Conservation (phyloP, 2,329 filamentous ascomycete species). For the Aaosphaeria arxii region DNA sequence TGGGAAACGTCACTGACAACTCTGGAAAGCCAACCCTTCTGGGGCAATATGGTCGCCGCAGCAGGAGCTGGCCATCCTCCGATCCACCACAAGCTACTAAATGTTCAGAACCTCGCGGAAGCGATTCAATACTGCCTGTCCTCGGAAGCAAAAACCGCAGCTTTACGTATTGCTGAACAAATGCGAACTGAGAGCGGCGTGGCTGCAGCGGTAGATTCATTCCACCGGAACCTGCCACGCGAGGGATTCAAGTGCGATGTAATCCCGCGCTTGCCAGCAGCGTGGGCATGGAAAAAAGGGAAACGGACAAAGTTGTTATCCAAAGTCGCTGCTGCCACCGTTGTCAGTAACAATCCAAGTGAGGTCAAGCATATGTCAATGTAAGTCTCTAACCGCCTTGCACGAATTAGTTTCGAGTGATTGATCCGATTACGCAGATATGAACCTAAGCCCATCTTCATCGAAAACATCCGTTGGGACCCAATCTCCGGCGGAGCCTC, state of each 20-base stretch:
- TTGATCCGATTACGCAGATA: slow-evolving; percentile 17
- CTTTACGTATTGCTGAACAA: slow-evolving; percentile 17
- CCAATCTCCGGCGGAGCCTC: slow-evolving; percentile 55
- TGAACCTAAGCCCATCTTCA: slow-evolving; percentile 20
- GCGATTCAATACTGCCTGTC: slow-evolving; percentile 47
- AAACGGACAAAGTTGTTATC: slow-evolving; percentile 55
- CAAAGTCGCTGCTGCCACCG: slow-evolving; percentile 66
- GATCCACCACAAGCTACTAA: slow-evolving; percentile 47
- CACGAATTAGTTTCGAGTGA: not conserved
- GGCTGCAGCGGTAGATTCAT: slow-evolving; percentile 20
- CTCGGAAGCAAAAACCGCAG: slow-evolving; percentile 21
- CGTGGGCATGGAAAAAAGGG: slow-evolving; percentile 47
- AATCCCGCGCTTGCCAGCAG: slow-evolving; percentile 46
- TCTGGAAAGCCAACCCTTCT: slow-evolving; percentile 46
- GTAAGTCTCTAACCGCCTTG: slow-evolving; percentile 34
- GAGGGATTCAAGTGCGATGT: slow-evolving; percentile 21
- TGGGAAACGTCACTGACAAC: too few relatives aligned
- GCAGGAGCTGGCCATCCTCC: slow-evolving; percentile 52
- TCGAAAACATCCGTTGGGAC: slow-evolving; percentile 28
- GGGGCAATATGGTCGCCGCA: slow-evolving; percentile 51
- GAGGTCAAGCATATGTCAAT: slow-evolving; percentile 71
- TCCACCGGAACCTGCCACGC: slow-evolving; percentile 20
- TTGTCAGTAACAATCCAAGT: slow-evolving; percentile 63
- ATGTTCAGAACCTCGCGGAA: slow-evolving; percentile 41
- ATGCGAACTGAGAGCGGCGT: slow-evolving; percentile 23